Conservation (phyloP, 345 rosid genomes). For the Brassica carinata region DNA sequence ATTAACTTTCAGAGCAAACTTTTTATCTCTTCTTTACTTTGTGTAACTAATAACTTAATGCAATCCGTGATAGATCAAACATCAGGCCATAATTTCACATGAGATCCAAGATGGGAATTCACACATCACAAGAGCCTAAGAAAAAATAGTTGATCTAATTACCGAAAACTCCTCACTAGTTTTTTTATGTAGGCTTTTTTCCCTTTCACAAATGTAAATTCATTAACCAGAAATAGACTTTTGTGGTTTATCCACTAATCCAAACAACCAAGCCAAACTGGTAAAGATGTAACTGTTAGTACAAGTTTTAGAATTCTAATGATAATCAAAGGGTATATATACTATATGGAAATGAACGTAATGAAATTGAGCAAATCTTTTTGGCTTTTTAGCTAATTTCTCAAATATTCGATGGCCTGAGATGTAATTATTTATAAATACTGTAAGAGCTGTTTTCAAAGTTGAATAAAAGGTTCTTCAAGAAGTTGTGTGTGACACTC, state of each 20-base stretch:
- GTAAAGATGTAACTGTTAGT: neutral
- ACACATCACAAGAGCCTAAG: too few relatives aligned
- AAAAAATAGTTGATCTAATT: too few relatives aligned
- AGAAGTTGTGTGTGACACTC: slow-evolving; percentile 14
- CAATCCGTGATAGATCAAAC: too few relatives aligned
- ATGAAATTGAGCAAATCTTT: neutral
- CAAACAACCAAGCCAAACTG: neutral
- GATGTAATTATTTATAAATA: neutral
- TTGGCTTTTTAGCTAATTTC: neutral
- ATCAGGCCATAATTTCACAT: too few relatives aligned
- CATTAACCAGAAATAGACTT: neutral
- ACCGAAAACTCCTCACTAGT: too few relatives aligned
- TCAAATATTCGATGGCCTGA: neutral
- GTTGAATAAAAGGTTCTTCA: slow-evolving; percentile 23
- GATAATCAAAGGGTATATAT: neutral
- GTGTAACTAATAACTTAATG: neutral
- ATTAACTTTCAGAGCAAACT: neutral
- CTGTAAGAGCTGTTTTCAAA: neutral
- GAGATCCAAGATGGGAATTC: too few relatives aligned
- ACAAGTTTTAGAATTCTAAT: neutral
- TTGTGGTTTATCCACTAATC: neutral
- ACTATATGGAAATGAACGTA: neutral
- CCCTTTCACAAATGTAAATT: neutral
- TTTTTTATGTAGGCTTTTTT: neutral
- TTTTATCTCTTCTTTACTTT: neutral